Percentiles rank a stretch among this genome's conserved stretches.
These are phyloP conservation scores for Cucumis hystrix DNA, from an alignment of 306 rosid genomes.

Conservation along the genomic window DNA sequence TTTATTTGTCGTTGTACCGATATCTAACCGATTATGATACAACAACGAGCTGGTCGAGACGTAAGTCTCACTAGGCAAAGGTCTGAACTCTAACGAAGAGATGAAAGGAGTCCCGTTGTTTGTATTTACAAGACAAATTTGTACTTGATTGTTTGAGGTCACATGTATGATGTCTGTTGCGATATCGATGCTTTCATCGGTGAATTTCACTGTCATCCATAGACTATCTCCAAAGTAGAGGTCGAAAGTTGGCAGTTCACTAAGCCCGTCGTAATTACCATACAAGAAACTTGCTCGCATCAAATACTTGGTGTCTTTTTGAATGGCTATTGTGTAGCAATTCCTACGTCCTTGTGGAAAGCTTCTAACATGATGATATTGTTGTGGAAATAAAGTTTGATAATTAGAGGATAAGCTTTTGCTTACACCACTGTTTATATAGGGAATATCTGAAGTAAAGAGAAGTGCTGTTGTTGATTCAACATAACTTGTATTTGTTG, in stretches of 20 bases:
- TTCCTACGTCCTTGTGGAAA: slow-evolving; percentile 24
- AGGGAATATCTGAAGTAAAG: not conserved
- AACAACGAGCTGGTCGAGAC: slow-evolving; percentile 7
- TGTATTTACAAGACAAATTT: not conserved
- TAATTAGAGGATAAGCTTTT: not conserved
- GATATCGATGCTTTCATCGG: not conserved
- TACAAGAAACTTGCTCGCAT: slow-evolving; percentile 26
- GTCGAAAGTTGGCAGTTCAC: slow-evolving; percentile 1
- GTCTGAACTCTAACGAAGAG: not conserved
- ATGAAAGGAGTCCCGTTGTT: not conserved
- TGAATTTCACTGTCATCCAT: not conserved
- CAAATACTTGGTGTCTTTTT: slow-evolving; percentile 1
- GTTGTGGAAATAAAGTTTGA: not conserved
- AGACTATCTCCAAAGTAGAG: slow-evolving; percentile 4
- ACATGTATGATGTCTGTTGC: slow-evolving; percentile 25
- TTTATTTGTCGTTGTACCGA: slow-evolving; percentile 18
- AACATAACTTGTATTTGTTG: not conserved
- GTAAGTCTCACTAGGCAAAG: slow-evolving; percentile 5
- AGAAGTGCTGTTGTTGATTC: not conserved
- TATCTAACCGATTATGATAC: slow-evolving; percentile 12
- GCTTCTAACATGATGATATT: slow-evolving; percentile 11
- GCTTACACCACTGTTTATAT: not conserved
- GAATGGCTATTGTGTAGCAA: slow-evolving; percentile 22
- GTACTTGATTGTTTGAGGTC: not conserved
- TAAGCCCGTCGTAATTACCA: slow-evolving; percentile 22